These are phyloP conservation scores for Eucalyptus erythrocorys DNA, from an alignment of 345 rosid species.

Conservation along the genomic window DNA sequence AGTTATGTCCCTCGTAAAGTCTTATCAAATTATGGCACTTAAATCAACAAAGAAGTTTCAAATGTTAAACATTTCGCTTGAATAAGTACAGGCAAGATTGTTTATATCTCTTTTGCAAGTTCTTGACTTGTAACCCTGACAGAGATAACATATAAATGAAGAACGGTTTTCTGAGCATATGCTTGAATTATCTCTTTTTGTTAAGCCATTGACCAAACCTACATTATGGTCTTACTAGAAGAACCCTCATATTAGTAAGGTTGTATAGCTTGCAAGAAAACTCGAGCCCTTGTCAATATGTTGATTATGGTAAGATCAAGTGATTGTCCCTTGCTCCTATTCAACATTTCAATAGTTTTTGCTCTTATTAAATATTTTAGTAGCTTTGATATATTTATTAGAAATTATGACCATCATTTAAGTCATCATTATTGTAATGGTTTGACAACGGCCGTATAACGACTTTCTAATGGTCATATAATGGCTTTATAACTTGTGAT, in stretches of 20 bases:
- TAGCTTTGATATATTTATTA: no score
- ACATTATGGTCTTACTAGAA: background rate
- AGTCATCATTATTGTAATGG: no score
- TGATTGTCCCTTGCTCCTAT: background rate
- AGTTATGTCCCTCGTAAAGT: background rate
- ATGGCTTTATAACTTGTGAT: no score
- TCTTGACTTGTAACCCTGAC: background rate
- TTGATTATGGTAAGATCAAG: background rate
- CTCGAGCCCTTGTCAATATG: background rate
- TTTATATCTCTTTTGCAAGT: background rate
- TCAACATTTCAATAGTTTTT: no score
- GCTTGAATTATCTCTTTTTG: background rate
- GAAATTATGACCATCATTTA: no score
- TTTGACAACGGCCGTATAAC: fast-evolving
- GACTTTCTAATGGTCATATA: no score
- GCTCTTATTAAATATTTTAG: no score
- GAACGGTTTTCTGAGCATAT: background rate
- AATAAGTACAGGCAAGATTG: background rate
- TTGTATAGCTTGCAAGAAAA: background rate
- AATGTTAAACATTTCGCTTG: background rate
- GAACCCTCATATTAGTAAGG: background rate
- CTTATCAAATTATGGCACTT: background rate
- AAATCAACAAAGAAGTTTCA: fast-evolving
- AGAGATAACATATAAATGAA: background rate
- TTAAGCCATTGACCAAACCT: background rate